Percentiles rank a stretch among this genome's conserved stretches.
Evolutionary conservation across 2,329 filamentous ascomycete genomes (phyloP).

Genomic region (Ceratocystis cacaofunesta): DNA sequence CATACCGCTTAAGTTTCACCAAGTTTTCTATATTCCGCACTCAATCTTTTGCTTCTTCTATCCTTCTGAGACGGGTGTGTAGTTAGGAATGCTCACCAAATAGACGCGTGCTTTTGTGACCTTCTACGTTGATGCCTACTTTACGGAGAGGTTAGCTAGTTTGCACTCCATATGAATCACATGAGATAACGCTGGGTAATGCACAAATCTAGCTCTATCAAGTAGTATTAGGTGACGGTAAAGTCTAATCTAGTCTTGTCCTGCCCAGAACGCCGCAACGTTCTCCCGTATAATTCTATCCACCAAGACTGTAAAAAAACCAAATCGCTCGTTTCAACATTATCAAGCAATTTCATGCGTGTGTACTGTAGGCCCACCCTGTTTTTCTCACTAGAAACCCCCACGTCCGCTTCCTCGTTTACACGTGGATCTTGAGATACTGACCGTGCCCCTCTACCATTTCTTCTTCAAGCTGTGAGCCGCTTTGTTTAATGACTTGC

Average conservation of each 20-base stretch:
- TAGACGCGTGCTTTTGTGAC: no score
- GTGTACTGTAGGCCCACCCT: not conserved
- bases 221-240: no score
- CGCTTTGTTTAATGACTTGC: slow-evolving; percentile 4
- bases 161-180: no score
- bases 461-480: slow-evolving; percentile 11
- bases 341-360: not conserved
- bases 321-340: not conserved
- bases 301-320: not conserved
- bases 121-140: no score
- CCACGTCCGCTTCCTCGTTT: not conserved
- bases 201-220: no score
- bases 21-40: not conserved
- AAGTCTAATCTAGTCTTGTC: not conserved
- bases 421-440: slow-evolving; percentile 13
- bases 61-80: no score
- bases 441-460: slow-evolving; percentile 11
- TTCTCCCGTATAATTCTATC: not conserved
- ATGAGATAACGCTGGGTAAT: no score
- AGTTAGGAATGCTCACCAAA: no score
- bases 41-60: not conserved
- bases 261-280: not conserved
- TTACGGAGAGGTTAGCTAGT: no score
- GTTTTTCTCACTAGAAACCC: not conserved
- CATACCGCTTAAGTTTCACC: not conserved